Conservation (phyloP, 345 rosid genomes). For the Hibiscus syriacus region DNA sequence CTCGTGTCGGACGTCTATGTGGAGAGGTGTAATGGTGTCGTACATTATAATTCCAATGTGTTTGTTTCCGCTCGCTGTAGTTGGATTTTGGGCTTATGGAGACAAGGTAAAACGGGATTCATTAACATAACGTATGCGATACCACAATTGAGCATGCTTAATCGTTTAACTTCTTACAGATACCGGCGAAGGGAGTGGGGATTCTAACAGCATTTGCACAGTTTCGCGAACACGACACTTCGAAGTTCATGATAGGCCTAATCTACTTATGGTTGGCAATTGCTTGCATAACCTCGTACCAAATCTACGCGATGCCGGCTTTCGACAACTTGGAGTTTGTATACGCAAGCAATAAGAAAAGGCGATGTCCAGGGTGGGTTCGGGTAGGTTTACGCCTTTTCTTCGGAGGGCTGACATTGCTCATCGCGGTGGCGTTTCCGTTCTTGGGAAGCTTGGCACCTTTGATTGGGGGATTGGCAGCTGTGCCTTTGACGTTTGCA, state of each 20-base stretch:
- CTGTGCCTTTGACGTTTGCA: constrained; percentile 32
- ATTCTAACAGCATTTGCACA: constrained; percentile 19
- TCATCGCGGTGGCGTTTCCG: constrained; percentile 39
- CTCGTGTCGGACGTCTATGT: constrained; percentile 31
- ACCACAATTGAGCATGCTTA: too few relatives aligned
- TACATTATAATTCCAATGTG: constrained; percentile 25
- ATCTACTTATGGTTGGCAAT: constrained; percentile 18
- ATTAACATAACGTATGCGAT: too few relatives aligned
- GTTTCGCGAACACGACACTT: constrained; percentile 17
- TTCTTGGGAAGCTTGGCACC: constrained; percentile 32
- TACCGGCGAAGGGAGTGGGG: constrained; percentile 25
- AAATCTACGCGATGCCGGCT: constrained; percentile 46
- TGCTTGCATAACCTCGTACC: constrained; percentile 37
- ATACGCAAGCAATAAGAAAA: constrained; percentile 17
- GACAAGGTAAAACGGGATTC: constrained; percentile 23
- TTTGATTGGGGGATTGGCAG: constrained; percentile 34
- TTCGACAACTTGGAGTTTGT: constrained; percentile 44
- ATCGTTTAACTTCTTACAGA: constrained; percentile 4
- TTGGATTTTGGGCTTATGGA: constrained; percentile 54
- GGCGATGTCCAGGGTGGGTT: constrained; percentile 21
- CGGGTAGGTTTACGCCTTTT: constrained; percentile 24
- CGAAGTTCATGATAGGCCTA: constrained; percentile 17
- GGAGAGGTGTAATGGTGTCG: constrained; percentile 40
- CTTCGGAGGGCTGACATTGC: constrained; percentile 35
- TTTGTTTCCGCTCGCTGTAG: too few relatives aligned